Evolutionary conservation across 495 filamentous ascomycete species (phyloP).

Genomic region (Aspergillus panamensis): DNA sequence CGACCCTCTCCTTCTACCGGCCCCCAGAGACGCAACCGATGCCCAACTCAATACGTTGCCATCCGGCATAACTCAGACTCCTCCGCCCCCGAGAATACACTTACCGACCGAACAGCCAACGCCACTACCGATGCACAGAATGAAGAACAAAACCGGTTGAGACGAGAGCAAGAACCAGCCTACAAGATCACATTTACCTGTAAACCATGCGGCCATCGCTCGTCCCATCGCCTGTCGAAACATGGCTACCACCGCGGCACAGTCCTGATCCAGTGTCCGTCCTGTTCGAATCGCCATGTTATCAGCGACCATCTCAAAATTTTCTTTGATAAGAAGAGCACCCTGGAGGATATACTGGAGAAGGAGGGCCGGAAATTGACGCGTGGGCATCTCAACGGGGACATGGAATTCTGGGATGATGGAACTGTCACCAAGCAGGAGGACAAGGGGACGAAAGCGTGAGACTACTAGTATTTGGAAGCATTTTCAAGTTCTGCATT

Average conservation of each 20-base stretch:
- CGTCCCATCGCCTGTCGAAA: conserved; percentile 75
- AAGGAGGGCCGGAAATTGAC: conserved; percentile 33
- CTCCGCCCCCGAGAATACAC: conserved; percentile 22
- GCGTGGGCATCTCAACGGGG: conserved; percentile 44
- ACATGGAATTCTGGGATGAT: conserved; percentile 70
- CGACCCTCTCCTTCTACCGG: conserved; percentile 8
- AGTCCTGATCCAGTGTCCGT: conserved; percentile 81
- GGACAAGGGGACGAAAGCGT: conserved; percentile 6
- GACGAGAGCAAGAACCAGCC: conserved; percentile 55
- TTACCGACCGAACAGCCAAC: conserved; percentile 29
- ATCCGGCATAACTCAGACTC: conserved; percentile 33
- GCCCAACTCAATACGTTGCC: conserved; percentile 8
- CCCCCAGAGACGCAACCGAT: background rate
- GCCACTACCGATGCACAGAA: conserved; percentile 30
- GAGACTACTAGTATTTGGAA: background rate
- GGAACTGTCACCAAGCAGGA: conserved; percentile 36
- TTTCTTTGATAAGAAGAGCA: conserved; percentile 42
- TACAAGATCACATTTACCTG: conserved; percentile 92
- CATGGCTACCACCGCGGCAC: conserved; percentile 90
- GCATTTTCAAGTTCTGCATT: background rate
- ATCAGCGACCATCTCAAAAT: conserved; percentile 81
- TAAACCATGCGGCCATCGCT: conserved; percentile 73
- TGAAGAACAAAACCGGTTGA: conserved; percentile 30
- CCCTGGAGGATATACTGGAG: conserved; percentile 35
- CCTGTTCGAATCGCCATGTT: conserved; percentile 79